Percentiles rank a stretch among this genome's conserved stretches.
Conservation (phyloP, 768 basidiomycete genomes). For the Boletus sp. region DNA sequence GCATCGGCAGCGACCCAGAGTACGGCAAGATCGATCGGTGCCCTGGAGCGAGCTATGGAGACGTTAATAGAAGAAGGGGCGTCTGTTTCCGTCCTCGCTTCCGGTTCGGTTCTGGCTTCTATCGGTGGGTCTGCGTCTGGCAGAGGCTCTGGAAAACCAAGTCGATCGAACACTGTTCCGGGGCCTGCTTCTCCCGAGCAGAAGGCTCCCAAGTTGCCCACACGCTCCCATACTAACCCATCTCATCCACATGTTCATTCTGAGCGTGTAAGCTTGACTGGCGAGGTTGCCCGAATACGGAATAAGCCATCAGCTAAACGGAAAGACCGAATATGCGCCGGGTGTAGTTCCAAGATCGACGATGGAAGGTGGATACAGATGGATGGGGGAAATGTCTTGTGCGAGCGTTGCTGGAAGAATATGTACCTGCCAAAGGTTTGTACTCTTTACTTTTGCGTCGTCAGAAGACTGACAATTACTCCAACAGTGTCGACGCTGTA, state of each 20-base stretch:
- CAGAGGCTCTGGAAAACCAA: constrained; percentile 30
- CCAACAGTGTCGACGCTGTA: constrained; percentile 81
- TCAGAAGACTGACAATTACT: background rate
- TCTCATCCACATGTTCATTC: constrained; percentile 36
- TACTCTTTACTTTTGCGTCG: background rate
- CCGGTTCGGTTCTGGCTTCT: constrained; percentile 33
- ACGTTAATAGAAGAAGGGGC: constrained; percentile 46
- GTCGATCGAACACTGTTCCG: constrained; percentile 54
- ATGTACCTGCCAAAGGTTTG: constrained; percentile 91
- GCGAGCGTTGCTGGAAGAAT: constrained; percentile 93
- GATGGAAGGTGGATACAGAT: constrained; percentile 82
- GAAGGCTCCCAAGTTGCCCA: constrained; percentile 53
- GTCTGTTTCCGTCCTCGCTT: constrained; percentile 35
- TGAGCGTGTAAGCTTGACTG: constrained; percentile 23
- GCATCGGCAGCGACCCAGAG: constrained; percentile 30
- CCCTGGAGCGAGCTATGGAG: constrained; percentile 51
- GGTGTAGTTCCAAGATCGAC: constrained; percentile 67
- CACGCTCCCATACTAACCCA: constrained; percentile 52
- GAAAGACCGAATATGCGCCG: constrained; percentile 53
- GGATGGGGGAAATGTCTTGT: constrained; percentile 74
- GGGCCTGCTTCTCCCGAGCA: constrained; percentile 43
- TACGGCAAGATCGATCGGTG: constrained; percentile 34
- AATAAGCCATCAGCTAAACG: constrained; percentile 34
- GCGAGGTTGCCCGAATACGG: constrained; percentile 31
- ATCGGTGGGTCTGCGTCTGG: constrained; percentile 20